Percentiles rank a stretch among this genome's conserved stretches.
Conservation (phyloP, 441 rosid species). For the Theobroma grandiflorum region DNA sequence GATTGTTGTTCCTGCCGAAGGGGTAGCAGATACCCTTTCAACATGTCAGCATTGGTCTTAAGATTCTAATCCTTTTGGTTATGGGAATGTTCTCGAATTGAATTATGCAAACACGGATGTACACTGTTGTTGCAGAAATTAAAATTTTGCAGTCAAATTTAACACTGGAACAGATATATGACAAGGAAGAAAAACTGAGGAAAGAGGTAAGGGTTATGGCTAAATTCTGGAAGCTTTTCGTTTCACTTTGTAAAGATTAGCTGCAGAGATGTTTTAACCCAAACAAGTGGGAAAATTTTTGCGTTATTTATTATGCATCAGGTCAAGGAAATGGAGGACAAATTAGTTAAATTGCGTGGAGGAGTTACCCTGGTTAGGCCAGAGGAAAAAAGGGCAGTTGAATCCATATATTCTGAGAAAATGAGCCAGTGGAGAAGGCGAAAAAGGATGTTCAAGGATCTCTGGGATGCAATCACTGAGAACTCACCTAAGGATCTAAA, state of each 20-base stretch:
- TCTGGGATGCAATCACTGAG: slow-evolving; percentile 92
- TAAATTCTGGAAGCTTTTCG: neutral
- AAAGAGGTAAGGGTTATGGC: slow-evolving; percentile 50
- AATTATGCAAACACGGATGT: slow-evolving; percentile 11
- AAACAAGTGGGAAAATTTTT: neutral
- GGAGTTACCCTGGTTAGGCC: slow-evolving; percentile 85
- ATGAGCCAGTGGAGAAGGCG: slow-evolving; percentile 86
- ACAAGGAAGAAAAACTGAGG: slow-evolving; percentile 60
- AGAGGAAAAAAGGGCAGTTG: slow-evolving; percentile 74
- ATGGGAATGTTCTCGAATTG: neutral
- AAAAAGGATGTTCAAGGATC: slow-evolving; percentile 90
- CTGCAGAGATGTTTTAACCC: neutral
- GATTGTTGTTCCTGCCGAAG: neutral
- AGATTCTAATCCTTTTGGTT: neutral
- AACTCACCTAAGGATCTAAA: slow-evolving; percentile 80
- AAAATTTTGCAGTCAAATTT: slow-evolving; percentile 73
- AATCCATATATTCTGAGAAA: slow-evolving; percentile 64
- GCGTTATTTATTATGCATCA: slow-evolving; percentile 34
- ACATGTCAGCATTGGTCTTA: slow-evolving; percentile 3
- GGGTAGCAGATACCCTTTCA: neutral
- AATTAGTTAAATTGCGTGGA: slow-evolving; percentile 66
- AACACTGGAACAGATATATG: slow-evolving; percentile 76
- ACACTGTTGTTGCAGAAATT: slow-evolving; percentile 58
- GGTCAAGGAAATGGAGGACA: slow-evolving; percentile 81
- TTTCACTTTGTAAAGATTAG: neutral